These are phyloP conservation scores for Lasiodiplodia gonubiensis DNA, from an alignment of 2,329 filamentous ascomycete genomes.

Conservation along the genomic window DNA sequence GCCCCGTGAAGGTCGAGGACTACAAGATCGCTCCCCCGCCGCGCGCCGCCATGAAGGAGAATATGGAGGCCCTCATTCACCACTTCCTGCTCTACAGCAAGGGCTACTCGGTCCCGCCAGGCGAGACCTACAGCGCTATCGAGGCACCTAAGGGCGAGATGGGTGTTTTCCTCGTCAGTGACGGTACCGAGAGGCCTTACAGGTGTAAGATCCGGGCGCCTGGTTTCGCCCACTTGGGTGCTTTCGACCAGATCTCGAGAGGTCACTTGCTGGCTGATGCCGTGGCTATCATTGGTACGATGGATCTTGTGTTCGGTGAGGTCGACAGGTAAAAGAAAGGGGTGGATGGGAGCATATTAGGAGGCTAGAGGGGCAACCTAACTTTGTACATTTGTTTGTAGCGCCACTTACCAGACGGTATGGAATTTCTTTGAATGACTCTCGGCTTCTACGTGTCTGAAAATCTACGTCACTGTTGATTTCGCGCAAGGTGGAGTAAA, in stretches of 20 bases:
- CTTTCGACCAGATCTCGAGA: slow-evolving; percentile 91
- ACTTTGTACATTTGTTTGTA: slow-evolving; percentile 29
- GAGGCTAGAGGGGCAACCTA: slow-evolving; percentile 19
- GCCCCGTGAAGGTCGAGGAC: slow-evolving; percentile 93
- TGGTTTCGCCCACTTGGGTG: slow-evolving; percentile 91
- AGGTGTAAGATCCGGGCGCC: slow-evolving; percentile 96
- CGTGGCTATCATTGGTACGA: slow-evolving; percentile 83
- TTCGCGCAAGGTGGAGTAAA: background rate
- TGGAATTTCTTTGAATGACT: slow-evolving; percentile 10
- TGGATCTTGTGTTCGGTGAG: slow-evolving; percentile 46
- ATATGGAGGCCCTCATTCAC: slow-evolving; percentile 99
- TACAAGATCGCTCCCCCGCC: slow-evolving; percentile 98
- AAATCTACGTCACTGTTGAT: background rate
- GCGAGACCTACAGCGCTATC: slow-evolving; percentile 96
- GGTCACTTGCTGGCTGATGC: slow-evolving; percentile 95
- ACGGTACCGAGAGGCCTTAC: slow-evolving; percentile 95
- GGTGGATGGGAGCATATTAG: background rate
- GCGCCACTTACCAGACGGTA: slow-evolving; percentile 19
- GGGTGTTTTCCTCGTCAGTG: slow-evolving; percentile 95
- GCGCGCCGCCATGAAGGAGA: slow-evolving; percentile 99
- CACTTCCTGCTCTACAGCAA: slow-evolving; percentile 99
- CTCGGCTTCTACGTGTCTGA: background rate
- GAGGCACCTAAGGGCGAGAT: slow-evolving; percentile 99
- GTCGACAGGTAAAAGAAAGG: slow-evolving; percentile 28
- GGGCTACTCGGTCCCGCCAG: slow-evolving; percentile 94